A percentile compares a stretch with the other conserved stretches of the same genome.
These are phyloP conservation scores for Microcos paniculata DNA, from an alignment of 345 rosid species.

Conservation along the genomic window DNA sequence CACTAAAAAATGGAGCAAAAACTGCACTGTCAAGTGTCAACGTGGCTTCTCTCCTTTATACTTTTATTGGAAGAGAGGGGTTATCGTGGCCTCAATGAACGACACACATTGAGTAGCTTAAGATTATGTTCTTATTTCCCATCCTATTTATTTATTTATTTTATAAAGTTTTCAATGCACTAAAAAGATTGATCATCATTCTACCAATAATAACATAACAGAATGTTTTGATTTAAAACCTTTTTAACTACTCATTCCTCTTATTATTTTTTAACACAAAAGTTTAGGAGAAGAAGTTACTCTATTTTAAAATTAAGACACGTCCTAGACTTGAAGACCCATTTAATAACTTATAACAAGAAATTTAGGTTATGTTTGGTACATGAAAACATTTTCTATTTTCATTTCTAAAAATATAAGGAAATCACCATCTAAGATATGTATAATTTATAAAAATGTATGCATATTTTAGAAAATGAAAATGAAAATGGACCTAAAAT, in stretches of 20 bases:
- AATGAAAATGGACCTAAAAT: no score
- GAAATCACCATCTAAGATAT: no score
- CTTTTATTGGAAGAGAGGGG: neutral
- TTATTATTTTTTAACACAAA: no score
- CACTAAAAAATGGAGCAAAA: constrained; percentile 22
- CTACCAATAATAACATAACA: neutral
- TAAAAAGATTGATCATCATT: constrained; percentile 12
- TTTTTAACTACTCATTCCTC: neutral
- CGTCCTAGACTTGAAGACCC: no score
- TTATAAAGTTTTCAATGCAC: constrained; percentile 8
- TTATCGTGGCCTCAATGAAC: constrained; percentile 32
- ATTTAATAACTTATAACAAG: no score
- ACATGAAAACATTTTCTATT: no score
- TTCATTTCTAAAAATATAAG: no score
- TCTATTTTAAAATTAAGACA: no score
- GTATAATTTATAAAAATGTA: no score
- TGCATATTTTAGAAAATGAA: no score
- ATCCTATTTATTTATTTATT: constrained; percentile 13
- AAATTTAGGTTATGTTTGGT: no score
- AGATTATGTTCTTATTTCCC: constrained; percentile 5
- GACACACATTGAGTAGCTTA: neutral
- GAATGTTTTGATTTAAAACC: neutral
- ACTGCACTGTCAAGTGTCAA: constrained; percentile 15
- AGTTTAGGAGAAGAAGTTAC: no score
- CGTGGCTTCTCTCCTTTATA: neutral